These are phyloP conservation scores for Apiospora rasikravindrae DNA, from an alignment of 2,329 filamentous ascomycete genomes.

Conservation along the genomic window DNA sequence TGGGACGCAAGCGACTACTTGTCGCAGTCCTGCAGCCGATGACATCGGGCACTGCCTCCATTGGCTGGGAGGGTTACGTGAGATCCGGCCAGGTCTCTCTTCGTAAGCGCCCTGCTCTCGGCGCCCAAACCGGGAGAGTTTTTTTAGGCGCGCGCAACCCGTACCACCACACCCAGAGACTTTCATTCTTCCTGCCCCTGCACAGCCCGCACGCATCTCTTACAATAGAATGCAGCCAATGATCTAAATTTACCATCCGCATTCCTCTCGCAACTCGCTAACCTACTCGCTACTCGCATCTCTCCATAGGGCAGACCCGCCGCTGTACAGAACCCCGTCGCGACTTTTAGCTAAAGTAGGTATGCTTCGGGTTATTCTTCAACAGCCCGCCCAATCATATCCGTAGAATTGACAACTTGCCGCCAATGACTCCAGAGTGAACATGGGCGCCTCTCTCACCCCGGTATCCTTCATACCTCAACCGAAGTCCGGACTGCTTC, in stretches of 20 bases:
- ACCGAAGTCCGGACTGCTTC: slow-evolving; percentile 16
- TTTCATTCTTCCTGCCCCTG: background rate
- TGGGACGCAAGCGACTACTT: background rate
- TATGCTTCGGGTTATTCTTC: background rate
- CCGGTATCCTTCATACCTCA: background rate
- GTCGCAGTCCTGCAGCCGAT: slow-evolving; percentile 3
- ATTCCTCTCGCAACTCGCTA: background rate
- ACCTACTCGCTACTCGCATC: too few relatives aligned
- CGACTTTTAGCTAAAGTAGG: background rate
- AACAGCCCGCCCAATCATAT: slow-evolving; percentile 6
- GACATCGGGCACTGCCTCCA: slow-evolving; percentile 22
- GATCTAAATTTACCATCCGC: slow-evolving; percentile 13
- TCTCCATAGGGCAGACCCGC: background rate
- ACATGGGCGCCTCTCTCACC: background rate
- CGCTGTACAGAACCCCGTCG: background rate
- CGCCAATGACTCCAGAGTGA: background rate
- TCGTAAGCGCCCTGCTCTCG: slow-evolving; percentile 13
- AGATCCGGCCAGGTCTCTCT: slow-evolving; percentile 4
- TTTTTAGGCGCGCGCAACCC: slow-evolving; percentile 25
- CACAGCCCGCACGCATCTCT: slow-evolving; percentile 14
- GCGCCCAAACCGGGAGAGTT: background rate
- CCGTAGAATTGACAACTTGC: background rate
- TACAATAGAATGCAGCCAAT: slow-evolving; percentile 15
- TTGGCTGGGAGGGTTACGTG: slow-evolving; percentile 22
- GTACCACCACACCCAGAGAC: background rate